Percentiles rank a stretch among this genome's conserved stretches.
phyloP scores from a whole-genome alignment of 176 grass and related monocot genomes.

The Pontederia paniculata region DNA sequence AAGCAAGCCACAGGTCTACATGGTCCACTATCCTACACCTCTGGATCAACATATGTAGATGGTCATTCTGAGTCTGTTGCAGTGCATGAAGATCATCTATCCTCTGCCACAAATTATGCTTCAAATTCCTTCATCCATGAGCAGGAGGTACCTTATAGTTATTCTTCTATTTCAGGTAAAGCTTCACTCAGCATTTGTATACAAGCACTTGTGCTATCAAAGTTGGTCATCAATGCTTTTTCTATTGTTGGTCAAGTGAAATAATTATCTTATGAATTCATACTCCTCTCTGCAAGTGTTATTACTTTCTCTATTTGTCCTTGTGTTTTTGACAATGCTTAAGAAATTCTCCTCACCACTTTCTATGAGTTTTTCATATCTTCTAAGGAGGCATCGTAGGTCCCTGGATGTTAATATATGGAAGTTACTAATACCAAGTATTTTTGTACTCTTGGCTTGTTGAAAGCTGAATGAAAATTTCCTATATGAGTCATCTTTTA shows the following conservation, averaged over 20 bases:
- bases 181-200: conserved; percentile 40
- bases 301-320: too few species aligned
- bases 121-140: conserved; percentile 53
- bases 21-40: conserved; percentile 32
- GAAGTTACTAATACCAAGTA: too few species aligned
- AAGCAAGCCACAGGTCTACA: conserved; percentile 45
- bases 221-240: conserved; percentile 4
- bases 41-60: conserved; percentile 22
- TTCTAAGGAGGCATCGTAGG: too few species aligned
- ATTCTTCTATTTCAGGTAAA: conserved; percentile 85
- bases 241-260: background rate
- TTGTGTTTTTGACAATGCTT: too few species aligned
- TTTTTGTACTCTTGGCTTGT: too few species aligned
- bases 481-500: too few species aligned
- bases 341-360: too few species aligned
- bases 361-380: too few species aligned
- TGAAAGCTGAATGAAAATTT: too few species aligned
- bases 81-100: conserved; percentile 42
- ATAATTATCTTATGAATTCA: too few species aligned
- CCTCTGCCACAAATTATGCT: conserved; percentile 33
- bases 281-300: too few species aligned
- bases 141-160: conserved; percentile 90
- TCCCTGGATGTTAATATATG: too few species aligned
- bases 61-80: conserved; percentile 33
- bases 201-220: conserved; percentile 5